Base-by-base conservation (phyloP, 2,329 filamentous ascomycete species). In the Aspergillus sp. region DNA sequence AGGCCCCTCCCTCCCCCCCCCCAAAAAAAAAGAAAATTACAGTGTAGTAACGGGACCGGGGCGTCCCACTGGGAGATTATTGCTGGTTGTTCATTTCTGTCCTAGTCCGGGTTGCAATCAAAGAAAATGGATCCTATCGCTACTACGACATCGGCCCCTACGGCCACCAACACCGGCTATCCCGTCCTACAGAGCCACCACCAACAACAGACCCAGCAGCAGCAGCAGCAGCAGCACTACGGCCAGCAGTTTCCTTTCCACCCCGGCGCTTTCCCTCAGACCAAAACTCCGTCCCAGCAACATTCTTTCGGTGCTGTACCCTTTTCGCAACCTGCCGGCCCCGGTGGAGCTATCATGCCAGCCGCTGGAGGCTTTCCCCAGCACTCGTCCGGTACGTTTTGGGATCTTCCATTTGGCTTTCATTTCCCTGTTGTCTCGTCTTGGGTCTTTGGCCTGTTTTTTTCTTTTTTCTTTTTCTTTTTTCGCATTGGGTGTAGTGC, bases 311-410 rank as follows among this genome's bases (percentile, higher is more conserved):
- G 61, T 51, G 55, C 60, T 43, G 60, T 67, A 53, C 58, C 63
- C 43, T 53, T 67, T 25, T 19, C 22, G 59, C 67, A 69, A 53
- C 56, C 63, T 38, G 59, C 56, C 38, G 62, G 55, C 49, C 61
- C 64, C 47, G 59, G 63, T 57, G 65, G 66, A 62, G 60, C 60
- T 55, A 67, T 69, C 63, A 68, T 70, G 58, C 61, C 37, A 19
- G 19, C 37, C 15, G 37, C 66, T 39, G 53, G 60, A 25, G 61
- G 62, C 22, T 68, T 65, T 47, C 60, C 64, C 48, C 65, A 66
- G 53, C 60, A 63, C 41, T 58, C 61, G 27, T 59, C 62, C 48
- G 65, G 65, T 68, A 64, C 54, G 65, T 63, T 46, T 25, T 47
- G 45, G 25, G 25, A 43, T 41, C 33, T 30, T 45, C 46, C 25